Evolutionary conservation across 1,284 basidiomycete genomes (phyloP), one percentile per base, ranked within the genome.

Genomic region (Quambalaria eucalypti): DNA sequence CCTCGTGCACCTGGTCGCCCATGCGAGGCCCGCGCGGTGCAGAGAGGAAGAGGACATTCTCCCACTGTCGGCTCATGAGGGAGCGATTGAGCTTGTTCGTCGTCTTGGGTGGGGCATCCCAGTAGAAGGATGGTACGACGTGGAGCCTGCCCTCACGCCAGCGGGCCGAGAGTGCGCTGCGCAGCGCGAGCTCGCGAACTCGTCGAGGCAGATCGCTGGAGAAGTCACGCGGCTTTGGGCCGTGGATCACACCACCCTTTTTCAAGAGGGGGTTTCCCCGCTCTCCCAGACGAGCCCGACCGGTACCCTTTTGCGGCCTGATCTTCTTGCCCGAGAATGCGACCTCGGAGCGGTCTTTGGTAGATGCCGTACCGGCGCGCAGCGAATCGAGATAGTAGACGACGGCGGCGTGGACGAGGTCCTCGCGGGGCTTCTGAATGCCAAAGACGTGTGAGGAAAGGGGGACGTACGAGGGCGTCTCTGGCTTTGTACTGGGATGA

Each of bases 351-450:
- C 95, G 85, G 33, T 86, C 90, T 78, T 96, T 96, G 28, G 91
- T 96, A 64, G 81, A 85, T 5, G 88, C 89, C n/a, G 86, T 86
- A 44, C 90, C 92, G 77, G 89, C 85, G 30, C 93, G 87, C 40
- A 91, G 81, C 6, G 84, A 83, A 66, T 95, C 89, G 28, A 88
- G 85, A 76, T 95, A 84, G 74, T 95, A 90, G 8, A 88, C 84
- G 38, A 91, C 86, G 69, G 91, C 93, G 54, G 90, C 82, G 77
- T 98, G 93, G 9, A 98, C 83, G 59, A 98, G 88, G 74, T 97
- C 91, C 21, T 85, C 83, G 50, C 93, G 87, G 42, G 93, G 84
- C 29, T 87, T 87, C 61, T 88, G 85, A n/a, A 61, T 59, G 64
- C 83, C 81, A 77, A 98, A 99, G 26, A 98, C 84, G 28, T 83